Evolutionary conservation across 768 basidiomycete species (phyloP), one percentile per base, ranked within the genome.

Genomic region (Infundibulicybe gibba): DNA sequence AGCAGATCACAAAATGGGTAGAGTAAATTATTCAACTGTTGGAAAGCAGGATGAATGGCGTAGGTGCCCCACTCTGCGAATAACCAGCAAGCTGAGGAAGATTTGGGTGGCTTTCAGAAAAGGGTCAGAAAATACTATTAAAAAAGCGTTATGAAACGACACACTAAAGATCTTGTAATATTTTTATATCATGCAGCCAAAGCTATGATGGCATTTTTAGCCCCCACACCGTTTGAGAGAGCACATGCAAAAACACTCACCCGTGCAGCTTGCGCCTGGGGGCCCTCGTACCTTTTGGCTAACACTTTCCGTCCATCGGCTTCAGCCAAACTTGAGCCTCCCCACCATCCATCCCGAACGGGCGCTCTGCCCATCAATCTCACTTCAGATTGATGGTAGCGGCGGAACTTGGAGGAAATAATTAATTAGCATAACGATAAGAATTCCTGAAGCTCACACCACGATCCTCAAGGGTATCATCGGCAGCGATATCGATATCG

Each of bases 81-180:
- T 74, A 74, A 1, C 78, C 77, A 5, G 75, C 49, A 67, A 80
- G 70, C 54, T 79, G 76, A 0, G 79, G 77, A 17, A 80, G 57
- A 52, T 75, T 78, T 14, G 77, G 74, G 45, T 78, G 77, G 49
- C 77, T 77, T 34, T 40, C 43, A 19, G 30, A 32, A 13, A 41
- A 35, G n/a, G n/a, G n/a, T n/a, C n/a, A n/a, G n/a, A n/a, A n/a
- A n/a, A n/a, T n/a, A n/a, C n/a, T n/a, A n/a, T n/a, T n/a, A n/a
- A n/a, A n/a, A n/a, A n/a, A n/a, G n/a, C n/a, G n/a, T n/a, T n/a
- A 3, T 17, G 19, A 33, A 21, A 10, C 11, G n/a, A 60, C 75
- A 43, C 45, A 79, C 77, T 71, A 72, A 14, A 79, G 46, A 46
- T 71, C 72, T 52, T 78, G 74, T 35, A 80, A 61, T 19, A 67